phyloP scores from a whole-genome alignment of 2,329 filamentous ascomycete genomes.

The Didymosphaeria variabile region DNA sequence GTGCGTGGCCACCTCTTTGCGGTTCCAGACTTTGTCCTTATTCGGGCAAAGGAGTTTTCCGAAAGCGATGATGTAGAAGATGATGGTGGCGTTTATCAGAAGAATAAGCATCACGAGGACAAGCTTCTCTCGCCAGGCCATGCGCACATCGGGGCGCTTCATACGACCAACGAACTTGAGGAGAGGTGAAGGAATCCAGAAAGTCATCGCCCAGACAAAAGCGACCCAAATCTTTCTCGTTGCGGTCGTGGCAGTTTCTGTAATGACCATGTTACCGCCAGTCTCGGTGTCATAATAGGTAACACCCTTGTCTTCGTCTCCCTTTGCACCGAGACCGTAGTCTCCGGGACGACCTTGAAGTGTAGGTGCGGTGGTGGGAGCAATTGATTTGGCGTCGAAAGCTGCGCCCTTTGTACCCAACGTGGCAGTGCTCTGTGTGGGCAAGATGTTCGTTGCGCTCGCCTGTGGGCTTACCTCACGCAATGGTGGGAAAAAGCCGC shows the following conservation, averaged over 20 bases:
- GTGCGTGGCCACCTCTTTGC: slow-evolving; percentile 74
- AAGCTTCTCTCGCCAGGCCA: slow-evolving; percentile 97
- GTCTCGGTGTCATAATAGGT: slow-evolving; percentile 80
- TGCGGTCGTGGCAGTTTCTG: slow-evolving; percentile 70
- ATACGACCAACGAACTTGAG: slow-evolving; percentile 88
- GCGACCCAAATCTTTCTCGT: slow-evolving; percentile 80
- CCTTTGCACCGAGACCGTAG: slow-evolving; percentile 88
- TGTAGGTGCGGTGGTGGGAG: slow-evolving; percentile 71
- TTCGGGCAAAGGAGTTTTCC: slow-evolving; percentile 89
- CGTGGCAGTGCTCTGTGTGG: slow-evolving; percentile 53
- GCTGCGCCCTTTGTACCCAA: slow-evolving; percentile 56
- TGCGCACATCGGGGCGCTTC: slow-evolving; percentile 94
- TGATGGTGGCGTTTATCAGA: slow-evolving; percentile 79
- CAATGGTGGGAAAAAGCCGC: slow-evolving; percentile 73
- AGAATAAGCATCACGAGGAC: slow-evolving; percentile 83
- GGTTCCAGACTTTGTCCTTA: slow-evolving; percentile 86
- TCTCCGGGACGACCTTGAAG: slow-evolving; percentile 69
- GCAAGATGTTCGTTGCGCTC: slow-evolving; percentile 76
- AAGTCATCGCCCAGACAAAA: slow-evolving; percentile 86
- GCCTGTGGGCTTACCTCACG: slow-evolving; percentile 68
- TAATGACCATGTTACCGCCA: slow-evolving; percentile 78
- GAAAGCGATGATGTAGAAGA: slow-evolving; percentile 93
- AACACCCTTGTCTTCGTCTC: slow-evolving; percentile 67
- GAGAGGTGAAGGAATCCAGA: slow-evolving; percentile 89
- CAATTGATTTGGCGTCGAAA: slow-evolving; percentile 50